Conservation (phyloP, 345 rosid species). For the Adansonia digitata region DNA sequence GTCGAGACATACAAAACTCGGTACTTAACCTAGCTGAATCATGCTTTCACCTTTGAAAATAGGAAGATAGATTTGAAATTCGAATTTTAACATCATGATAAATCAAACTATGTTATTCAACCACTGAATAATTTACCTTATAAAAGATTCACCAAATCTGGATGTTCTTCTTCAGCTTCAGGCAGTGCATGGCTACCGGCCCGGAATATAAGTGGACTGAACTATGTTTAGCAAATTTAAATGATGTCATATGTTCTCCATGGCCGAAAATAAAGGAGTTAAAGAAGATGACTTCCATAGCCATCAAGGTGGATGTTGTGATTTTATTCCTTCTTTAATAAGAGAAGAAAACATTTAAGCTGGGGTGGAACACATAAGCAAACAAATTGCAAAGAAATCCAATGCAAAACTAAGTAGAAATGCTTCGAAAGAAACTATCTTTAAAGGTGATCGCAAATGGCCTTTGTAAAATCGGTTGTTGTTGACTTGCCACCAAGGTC, state of each 20-base stretch:
- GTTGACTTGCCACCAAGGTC: conserved; percentile 85
- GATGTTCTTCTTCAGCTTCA: no score
- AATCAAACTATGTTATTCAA: no score
- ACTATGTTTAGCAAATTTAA: neutral
- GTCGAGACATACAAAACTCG: no score
- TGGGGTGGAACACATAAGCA: neutral
- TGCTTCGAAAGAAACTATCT: conserved; percentile 19
- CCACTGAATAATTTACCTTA: no score
- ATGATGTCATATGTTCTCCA: neutral
- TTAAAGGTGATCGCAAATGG: conserved; percentile 83
- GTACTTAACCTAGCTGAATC: no score
- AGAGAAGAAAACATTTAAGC: conserved; percentile 7
- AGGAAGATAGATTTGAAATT: no score
- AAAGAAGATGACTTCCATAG: neutral
- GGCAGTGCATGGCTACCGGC: neutral
- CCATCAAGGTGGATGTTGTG: neutral
- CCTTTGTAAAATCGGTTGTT: conserved; percentile 82
- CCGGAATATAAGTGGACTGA: neutral
- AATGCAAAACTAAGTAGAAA: conserved; percentile 21
- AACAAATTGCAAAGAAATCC: conserved; percentile 6
- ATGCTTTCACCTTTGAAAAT: no score
- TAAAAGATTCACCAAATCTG: no score
- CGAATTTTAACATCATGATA: no score
- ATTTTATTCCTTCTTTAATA: conserved; percentile 6
- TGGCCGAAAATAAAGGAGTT: neutral